Percentiles rank a stretch among this genome's conserved stretches.
Evolutionary conservation across 2,329 filamentous ascomycete genomes (phyloP).

Genomic region (Aureobasidium musti): DNA sequence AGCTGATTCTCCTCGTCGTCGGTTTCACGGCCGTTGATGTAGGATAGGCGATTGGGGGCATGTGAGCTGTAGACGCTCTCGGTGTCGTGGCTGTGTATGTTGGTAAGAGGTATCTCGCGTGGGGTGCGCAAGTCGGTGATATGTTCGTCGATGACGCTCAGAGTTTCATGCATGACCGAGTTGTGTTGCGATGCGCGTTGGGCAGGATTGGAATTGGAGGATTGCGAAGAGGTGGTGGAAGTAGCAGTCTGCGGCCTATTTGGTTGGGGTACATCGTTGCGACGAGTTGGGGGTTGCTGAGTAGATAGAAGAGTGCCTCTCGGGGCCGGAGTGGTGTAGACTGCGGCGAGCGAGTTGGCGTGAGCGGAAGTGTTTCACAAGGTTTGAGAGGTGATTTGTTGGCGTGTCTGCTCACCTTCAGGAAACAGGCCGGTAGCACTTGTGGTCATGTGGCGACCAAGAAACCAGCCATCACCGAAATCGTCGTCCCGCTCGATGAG

Average conservation of each 20-base stretch:
- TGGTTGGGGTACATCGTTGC: background rate
- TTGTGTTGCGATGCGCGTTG: slow-evolving; percentile 48
- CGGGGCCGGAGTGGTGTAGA: slow-evolving; percentile 45
- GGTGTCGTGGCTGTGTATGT: slow-evolving; percentile 63
- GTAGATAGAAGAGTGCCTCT: slow-evolving; percentile 38
- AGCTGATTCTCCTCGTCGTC: slow-evolving; percentile 81
- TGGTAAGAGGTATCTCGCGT: slow-evolving; percentile 59
- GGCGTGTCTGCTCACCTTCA: slow-evolving; percentile 62
- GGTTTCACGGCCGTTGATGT: slow-evolving; percentile 91
- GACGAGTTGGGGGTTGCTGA: slow-evolving; percentile 26
- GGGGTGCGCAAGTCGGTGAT: slow-evolving; percentile 80
- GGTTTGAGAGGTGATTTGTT: background rate
- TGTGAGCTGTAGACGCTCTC: slow-evolving; percentile 75
- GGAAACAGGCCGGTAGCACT: slow-evolving; percentile 78
- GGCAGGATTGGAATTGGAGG: background rate
- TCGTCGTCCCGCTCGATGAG: slow-evolving; percentile 83
- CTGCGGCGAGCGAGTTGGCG: slow-evolving; percentile 31
- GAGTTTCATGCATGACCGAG: slow-evolving; percentile 87
- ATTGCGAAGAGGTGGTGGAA: slow-evolving; percentile 4
- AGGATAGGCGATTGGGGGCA: slow-evolving; percentile 75
- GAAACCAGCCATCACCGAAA: slow-evolving; percentile 84
- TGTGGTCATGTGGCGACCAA: slow-evolving; percentile 72
- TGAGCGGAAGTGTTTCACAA: slow-evolving; percentile 27
- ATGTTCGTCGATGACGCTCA: slow-evolving; percentile 96
- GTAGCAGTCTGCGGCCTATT: slow-evolving; percentile 3